Conservation (phyloP, 176 grass and related monocot genomes). For the Aechmea fasciata region DNA sequence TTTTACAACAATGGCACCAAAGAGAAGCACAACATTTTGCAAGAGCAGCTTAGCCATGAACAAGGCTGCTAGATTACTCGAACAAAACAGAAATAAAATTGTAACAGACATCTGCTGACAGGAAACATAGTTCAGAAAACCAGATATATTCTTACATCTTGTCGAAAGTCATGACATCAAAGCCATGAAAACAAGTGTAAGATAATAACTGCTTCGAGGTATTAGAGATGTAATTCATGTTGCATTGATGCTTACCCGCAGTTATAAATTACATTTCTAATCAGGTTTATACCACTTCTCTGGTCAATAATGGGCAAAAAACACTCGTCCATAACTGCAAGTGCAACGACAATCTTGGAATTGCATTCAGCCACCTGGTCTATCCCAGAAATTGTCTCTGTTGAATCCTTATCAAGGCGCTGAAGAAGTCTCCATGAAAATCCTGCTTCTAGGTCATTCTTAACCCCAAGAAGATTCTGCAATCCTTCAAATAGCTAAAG, state of each 20-base stretch:
- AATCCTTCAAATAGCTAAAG: constrained; percentile 65
- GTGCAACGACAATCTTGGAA: constrained; percentile 75
- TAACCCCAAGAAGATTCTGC: constrained; percentile 59
- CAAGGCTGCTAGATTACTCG: too few relatives aligned
- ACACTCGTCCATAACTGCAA: constrained; percentile 90
- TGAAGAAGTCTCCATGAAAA: constrained; percentile 73
- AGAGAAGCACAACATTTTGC: too few relatives aligned
- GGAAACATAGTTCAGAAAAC: too few relatives aligned
- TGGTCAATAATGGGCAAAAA: constrained; percentile 90
- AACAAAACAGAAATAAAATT: too few relatives aligned
- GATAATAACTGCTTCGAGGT: not conserved
- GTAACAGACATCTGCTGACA: too few relatives aligned
- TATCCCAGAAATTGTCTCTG: constrained; percentile 28
- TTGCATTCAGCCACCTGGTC: constrained; percentile 62
- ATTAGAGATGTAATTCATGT: not conserved
- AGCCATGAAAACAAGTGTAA: too few relatives aligned
- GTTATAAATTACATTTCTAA: constrained; percentile 82
- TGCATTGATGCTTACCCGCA: constrained; percentile 68
- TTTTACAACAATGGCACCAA: too few relatives aligned
- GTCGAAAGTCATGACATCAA: too few relatives aligned
- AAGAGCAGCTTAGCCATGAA: too few relatives aligned
- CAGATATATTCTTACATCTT: too few relatives aligned
- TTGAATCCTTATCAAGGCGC: constrained; percentile 49
- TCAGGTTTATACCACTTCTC: constrained; percentile 87
- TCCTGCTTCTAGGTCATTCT: constrained; percentile 65